Conservation (phyloP, 2,329 filamentous ascomycete genomes). For the Penicillium hesseltinei region DNA sequence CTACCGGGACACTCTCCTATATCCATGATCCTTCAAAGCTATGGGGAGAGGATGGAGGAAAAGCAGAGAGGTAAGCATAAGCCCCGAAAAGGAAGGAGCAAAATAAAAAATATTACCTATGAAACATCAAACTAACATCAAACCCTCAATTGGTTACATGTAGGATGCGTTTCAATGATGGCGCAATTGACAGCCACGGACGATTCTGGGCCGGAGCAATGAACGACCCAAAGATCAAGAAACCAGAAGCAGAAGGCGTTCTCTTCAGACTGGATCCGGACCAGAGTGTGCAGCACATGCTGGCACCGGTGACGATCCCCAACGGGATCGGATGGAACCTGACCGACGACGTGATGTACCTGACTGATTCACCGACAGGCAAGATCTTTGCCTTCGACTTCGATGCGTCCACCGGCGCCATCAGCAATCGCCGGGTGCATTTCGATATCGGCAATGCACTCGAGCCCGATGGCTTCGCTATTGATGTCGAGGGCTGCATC, state of each 20-base stretch:
- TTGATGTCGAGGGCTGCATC: constrained; percentile 80
- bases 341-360: constrained; percentile 72
- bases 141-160: not conserved
- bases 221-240: constrained; percentile 72
- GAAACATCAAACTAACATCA: not conserved
- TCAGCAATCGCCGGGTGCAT: constrained; percentile 68
- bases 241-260: constrained; percentile 56
- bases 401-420: constrained; percentile 59
- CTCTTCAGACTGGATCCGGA: constrained; percentile 70
- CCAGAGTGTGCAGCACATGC: constrained; percentile 58
- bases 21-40: constrained; percentile 55
- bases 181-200: constrained; percentile 74
- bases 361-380: constrained; percentile 72
- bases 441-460: constrained; percentile 65
- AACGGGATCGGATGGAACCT: constrained; percentile 82
- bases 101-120: not conserved
- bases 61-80: constrained; percentile 45
- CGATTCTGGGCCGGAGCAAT: constrained; percentile 84
- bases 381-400: constrained; percentile 76
- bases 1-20: constrained; percentile 55
- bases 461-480: constrained; percentile 77
- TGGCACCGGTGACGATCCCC: constrained; percentile 70
- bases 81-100: constrained; percentile 1
- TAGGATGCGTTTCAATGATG: constrained; percentile 70
- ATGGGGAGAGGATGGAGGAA: constrained; percentile 47